Conservation (phyloP, 257 asterid genomes). For the Nicotiana benthamiana region DNA sequence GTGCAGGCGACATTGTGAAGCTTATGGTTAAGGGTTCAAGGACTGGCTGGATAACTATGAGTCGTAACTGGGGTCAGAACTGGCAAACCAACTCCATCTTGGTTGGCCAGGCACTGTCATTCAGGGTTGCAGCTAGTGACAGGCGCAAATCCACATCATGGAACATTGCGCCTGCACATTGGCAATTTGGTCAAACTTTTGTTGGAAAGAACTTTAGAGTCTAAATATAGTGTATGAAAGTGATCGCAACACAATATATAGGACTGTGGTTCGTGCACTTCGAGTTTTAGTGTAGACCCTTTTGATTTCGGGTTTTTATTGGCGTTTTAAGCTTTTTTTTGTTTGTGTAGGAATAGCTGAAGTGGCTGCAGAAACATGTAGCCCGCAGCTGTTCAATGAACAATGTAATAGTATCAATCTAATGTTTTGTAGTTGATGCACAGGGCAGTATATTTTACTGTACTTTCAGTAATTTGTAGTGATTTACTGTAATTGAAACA, state of each 20-base stretch:
- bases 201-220: slow-evolving; percentile 54
- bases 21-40: slow-evolving; percentile 51
- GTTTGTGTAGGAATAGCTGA: slow-evolving; percentile 35
- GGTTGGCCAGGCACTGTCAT: slow-evolving; percentile 66
- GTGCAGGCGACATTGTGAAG: slow-evolving; percentile 57
- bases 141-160: slow-evolving; percentile 57
- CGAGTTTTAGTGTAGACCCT: background rate
- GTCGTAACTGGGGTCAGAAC: slow-evolving; percentile 86
- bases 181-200: slow-evolving; percentile 92
- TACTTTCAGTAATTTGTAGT: background rate
- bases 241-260: background rate
- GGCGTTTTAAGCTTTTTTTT: background rate
- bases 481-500: background rate
- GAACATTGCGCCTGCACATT: slow-evolving; percentile 65
- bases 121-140: slow-evolving; percentile 62
- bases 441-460: background rate
- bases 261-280: background rate
- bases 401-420: background rate
- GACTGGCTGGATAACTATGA: slow-evolving; percentile 57
- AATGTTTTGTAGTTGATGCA: background rate
- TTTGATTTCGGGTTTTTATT: background rate
- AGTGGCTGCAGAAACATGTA: slow-evolving; percentile 65
- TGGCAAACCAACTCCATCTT: slow-evolving; percentile 56
- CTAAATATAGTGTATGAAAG: slow-evolving; percentile 4
- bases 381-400: slow-evolving; percentile 64